Conservation (phyloP, 129 eudicot species). For the Pulicaria dysenterica region DNA sequence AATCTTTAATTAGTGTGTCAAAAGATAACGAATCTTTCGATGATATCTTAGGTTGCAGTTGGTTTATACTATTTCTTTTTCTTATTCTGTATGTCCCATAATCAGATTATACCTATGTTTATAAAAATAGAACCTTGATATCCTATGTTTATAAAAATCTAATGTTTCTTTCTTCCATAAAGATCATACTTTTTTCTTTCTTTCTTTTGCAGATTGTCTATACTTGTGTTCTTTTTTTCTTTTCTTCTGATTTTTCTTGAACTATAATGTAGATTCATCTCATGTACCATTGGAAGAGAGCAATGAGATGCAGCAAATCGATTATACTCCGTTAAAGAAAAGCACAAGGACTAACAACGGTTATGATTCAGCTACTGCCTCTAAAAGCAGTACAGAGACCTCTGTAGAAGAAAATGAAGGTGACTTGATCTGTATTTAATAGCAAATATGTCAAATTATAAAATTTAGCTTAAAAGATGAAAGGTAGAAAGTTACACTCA, state of each 20-base stretch:
- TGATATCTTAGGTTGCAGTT: too few relatives aligned
- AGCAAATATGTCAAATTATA: too few relatives aligned
- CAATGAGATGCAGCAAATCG: not conserved
- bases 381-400: constrained; percentile 1
- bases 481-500: not conserved
- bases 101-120: not conserved
- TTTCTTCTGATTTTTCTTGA: not conserved
- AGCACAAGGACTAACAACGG: not conserved
- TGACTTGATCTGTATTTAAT: too few relatives aligned
- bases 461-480: too few relatives aligned
- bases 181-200: too few relatives aligned
- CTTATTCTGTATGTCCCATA: too few relatives aligned
- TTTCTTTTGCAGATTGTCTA: not conserved
- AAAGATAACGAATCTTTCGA: too few relatives aligned
- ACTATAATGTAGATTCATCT: not conserved
- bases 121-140: not conserved
- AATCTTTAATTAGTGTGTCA: too few relatives aligned
- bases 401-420: too few relatives aligned
- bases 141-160: not conserved
- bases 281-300: constrained; percentile 6
- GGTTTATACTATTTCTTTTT: too few relatives aligned
- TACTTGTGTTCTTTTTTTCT: not conserved
- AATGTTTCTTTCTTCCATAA: too few relatives aligned
- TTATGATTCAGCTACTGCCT: not conserved
- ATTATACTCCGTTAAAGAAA: not conserved